Percentiles rank a stretch among this genome's conserved stretches.
Evolutionary conservation across 1,139 yeast species (phyloP).

Genomic region (Scheffersomyces lignicola): DNA sequence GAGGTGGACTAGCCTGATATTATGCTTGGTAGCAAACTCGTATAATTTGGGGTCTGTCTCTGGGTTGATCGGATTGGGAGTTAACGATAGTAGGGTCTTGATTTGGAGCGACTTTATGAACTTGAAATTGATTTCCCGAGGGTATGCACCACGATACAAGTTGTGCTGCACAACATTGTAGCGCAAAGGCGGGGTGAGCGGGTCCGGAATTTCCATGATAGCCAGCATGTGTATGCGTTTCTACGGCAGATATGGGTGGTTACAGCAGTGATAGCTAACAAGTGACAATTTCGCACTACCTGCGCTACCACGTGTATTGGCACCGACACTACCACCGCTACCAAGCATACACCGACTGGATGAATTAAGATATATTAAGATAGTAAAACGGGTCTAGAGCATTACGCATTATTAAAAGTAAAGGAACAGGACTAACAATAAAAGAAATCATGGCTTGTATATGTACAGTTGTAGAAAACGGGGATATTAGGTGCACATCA

Average conservation of each 20-base stretch:
- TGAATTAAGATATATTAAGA: too few relatives aligned
- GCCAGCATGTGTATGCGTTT: too few relatives aligned
- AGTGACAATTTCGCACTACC: too few relatives aligned
- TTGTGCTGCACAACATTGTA: constrained; percentile 71
- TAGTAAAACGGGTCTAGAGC: too few relatives aligned
- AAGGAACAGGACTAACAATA: too few relatives aligned
- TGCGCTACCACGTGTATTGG: neutral
- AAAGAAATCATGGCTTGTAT: too few relatives aligned
- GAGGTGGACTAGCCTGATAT: constrained; percentile 59
- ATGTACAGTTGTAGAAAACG: too few relatives aligned
- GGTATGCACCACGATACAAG: constrained; percentile 83
- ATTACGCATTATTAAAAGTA: too few relatives aligned
- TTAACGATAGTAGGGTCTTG: constrained; percentile 73
- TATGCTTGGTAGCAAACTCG: constrained; percentile 49
- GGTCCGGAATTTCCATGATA: constrained; percentile 24
- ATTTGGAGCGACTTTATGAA: constrained; percentile 68
- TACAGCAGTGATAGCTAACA: too few relatives aligned
- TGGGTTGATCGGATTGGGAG: constrained; percentile 68
- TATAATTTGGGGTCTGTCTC: constrained; percentile 52
- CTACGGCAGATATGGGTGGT: too few relatives aligned
- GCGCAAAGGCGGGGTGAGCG: constrained; percentile 76
- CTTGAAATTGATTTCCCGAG: constrained; percentile 71
- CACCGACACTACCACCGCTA: neutral
- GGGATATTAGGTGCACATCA: too few relatives aligned
- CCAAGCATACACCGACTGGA: too few relatives aligned